Evolutionary conservation across 2,329 filamentous ascomycete genomes (phyloP), one percentile per base, ranked within the genome.

Genomic region (Clarireedia homoeocarpa): DNA sequence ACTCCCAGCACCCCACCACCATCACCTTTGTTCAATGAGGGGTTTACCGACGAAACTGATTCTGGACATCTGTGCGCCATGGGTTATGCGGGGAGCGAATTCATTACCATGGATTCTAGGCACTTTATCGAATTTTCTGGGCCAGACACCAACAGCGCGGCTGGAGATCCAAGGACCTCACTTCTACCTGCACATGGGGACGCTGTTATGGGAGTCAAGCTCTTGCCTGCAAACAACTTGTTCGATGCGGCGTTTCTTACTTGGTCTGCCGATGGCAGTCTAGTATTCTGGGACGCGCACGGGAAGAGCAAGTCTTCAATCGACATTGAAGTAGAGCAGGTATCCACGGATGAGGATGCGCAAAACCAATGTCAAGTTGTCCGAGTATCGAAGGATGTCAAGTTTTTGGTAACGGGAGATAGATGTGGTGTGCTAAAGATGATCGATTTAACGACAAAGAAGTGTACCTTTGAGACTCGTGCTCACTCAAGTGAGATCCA

Each of bases 401-500:
- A 79, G 46, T 78, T 84, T 45, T 81, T 97, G 59, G 79, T 91
- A n/a, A 83, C 88, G 3, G 92, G 91, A 5, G 94, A 99, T 71
- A 89, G 84, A 64, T 81, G 88, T 59, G 94, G 94, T n/a, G 81
- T 95, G 14, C 72, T 99, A 42, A 83, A 82, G 59, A 77, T 91
- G 46, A 77, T 88, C 23, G 81, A 91, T 58, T 76, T 63, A 36
- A 73, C 77, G 14, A 83, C 83, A 0, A 81, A 83, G 66, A 70
- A 79, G 53, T 83, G 81, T 58, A 66, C 83, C 2, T 81, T 88
- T 56, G 85, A 89, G 61, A 86, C 86, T 44, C 94, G 95, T 69
- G 94, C 91, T 27, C 94, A 99, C 69, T 82, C 87, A 5, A 85
- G 84, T 6, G 90, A 96, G 65, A 88, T 95, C 60, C 89, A 89